Base-by-base conservation (phyloP, 106 monocot species). In the Ottelia alismoides region DNA sequence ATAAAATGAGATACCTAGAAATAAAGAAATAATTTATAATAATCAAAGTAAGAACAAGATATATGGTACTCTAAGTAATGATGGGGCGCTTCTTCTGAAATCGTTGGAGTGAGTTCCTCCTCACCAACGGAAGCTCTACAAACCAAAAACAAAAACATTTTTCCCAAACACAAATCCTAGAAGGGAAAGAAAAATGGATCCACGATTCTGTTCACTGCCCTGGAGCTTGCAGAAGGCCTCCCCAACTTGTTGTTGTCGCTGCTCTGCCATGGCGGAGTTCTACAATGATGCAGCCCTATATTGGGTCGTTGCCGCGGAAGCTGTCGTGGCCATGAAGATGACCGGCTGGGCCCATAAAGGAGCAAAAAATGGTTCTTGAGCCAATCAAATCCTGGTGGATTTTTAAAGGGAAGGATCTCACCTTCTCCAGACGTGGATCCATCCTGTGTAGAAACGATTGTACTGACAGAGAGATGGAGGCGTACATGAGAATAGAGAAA, bases 41-140 rank as follows among this genome's bases (percentile, higher is more conserved):
- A n/a, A n/a, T n/a, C n/a, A n/a, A n/a, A n/a, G n/a, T n/a, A n/a
- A n/a, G n/a, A n/a, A n/a, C n/a, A n/a, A n/a, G n/a, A n/a, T n/a
- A n/a, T n/a, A n/a, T n/a, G n/a, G n/a, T n/a, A n/a, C n/a, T n/a
- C n/a, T n/a, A n/a, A n/a, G n/a, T n/a, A n/a, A n/a, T n/a, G n/a
- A n/a, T n/a, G n/a, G n/a, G n/a, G 47, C 87, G 92, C 72, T 92
- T 92, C 74, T 83, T 87, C 49, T 87, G 30, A 70, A 92, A 92
- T 11, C 70, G 80, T 52, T 83, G 87, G 20, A 92, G 92, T 0
- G 92, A 87, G 56, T 83, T 68, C 77, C 87, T 77, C 64, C 83
- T 87, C 11, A 79, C 87, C 49, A 77, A 53, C 0, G 92, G 92
- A 19, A 92, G 60, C 40, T 75, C 92, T 92, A 63, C 48, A 46